Conservation (phyloP, 768 basidiomycete species). For the Lactarius akahatsu region DNA sequence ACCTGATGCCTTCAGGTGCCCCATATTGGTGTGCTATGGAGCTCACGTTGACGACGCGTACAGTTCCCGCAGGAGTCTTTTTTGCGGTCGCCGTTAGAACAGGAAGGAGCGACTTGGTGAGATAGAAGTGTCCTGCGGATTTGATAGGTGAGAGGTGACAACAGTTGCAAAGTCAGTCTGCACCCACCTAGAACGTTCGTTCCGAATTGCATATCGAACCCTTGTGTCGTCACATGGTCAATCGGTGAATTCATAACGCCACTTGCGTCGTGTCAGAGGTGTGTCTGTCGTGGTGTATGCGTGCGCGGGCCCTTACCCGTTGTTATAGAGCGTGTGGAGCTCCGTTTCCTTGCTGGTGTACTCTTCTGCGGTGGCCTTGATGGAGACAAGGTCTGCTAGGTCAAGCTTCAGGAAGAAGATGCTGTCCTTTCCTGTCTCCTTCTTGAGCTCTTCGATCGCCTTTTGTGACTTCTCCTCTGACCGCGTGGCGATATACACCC, state of each 20-base stretch:
- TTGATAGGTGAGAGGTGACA: background rate
- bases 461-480: background rate
- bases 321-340: constrained; percentile 17
- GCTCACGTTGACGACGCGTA: constrained; percentile 34
- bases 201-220: constrained; percentile 30
- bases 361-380: constrained; percentile 11
- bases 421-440: constrained; percentile 17
- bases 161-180: too few relatives aligned
- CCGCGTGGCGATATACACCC: constrained; percentile 25
- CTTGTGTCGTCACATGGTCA: constrained; percentile 23
- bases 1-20: constrained; percentile 7
- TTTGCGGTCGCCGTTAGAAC: constrained; percentile 28
- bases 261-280: background rate
- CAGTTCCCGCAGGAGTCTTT: constrained; percentile 11
- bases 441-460: constrained; percentile 18
- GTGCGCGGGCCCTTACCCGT: constrained; percentile 1
- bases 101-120: constrained; percentile 34
- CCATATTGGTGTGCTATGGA: constrained; percentile 6
- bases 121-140: constrained; percentile 28
- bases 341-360: constrained; percentile 19
- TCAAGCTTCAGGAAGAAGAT: constrained; percentile 23
- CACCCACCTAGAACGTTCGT: constrained; percentile 28
- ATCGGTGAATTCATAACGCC: constrained; percentile 21
- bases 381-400: background rate
- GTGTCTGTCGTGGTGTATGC: background rate